phyloP scores from a whole-genome alignment of 805 yeast genomes.

The Cyberlindnera petersonii region DNA sequence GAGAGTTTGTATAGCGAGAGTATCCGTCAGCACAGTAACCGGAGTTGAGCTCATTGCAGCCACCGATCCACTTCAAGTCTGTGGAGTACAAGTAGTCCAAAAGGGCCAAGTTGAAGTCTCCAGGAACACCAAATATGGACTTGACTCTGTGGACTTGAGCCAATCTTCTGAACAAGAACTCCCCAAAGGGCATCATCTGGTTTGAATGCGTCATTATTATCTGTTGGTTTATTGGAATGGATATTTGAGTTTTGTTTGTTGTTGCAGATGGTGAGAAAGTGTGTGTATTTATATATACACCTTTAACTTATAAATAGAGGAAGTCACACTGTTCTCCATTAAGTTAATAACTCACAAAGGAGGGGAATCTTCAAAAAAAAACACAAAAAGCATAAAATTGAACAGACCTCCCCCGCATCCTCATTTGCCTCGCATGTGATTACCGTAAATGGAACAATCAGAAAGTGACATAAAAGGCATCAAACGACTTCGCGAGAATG shows the following conservation, averaged over 20 bases:
- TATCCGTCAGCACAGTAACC: constrained; percentile 93
- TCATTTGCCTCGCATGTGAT: too few species aligned
- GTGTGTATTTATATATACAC: too few species aligned
- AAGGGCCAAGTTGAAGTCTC: constrained; percentile 66
- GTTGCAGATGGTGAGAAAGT: neutral
- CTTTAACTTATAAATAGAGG: too few species aligned
- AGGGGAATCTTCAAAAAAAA: too few species aligned
- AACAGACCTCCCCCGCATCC: too few species aligned
- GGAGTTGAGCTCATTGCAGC: constrained; percentile 84
- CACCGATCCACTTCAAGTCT: constrained; percentile 68
- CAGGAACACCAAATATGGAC: constrained; percentile 75
- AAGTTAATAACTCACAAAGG: too few species aligned
- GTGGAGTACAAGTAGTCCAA: constrained; percentile 62
- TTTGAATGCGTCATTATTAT: neutral
- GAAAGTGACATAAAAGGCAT: too few species aligned
- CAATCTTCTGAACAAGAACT: constrained; percentile 58
- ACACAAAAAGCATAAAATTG: too few species aligned
- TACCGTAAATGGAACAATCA: too few species aligned
- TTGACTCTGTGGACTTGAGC: constrained; percentile 47
- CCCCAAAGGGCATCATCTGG: constrained; percentile 53
- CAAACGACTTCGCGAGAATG: too few species aligned
- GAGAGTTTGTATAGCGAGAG: constrained; percentile 57
- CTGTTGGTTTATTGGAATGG: too few species aligned
- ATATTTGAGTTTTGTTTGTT: neutral
- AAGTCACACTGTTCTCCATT: too few species aligned